These are phyloP conservation scores for Ambrosia trifida DNA, from an alignment of 129 eudicot species.

Conservation along the genomic window DNA sequence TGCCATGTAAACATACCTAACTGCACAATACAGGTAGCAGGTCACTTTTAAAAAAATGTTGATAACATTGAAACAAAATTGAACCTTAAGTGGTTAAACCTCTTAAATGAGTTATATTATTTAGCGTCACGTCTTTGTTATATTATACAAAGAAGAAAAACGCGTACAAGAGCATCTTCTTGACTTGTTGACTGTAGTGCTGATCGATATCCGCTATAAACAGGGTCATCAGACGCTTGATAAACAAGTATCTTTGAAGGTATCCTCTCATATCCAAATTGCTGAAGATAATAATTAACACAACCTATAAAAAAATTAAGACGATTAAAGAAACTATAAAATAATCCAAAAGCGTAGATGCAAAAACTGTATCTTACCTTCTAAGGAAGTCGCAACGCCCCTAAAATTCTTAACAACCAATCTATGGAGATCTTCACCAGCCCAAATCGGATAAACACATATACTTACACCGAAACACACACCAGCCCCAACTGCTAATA, in stretches of 20 bases:
- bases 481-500: conserved; percentile 75
- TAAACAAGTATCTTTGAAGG: conserved; percentile 83
- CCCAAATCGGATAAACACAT: conserved; percentile 82
- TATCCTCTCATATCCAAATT: conserved; percentile 63
- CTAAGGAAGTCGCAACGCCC: conserved; percentile 83
- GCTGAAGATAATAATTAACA: conserved; percentile 58
- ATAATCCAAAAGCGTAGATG: no score
- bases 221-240: conserved; percentile 83
- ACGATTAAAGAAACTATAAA: neutral
- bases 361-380: conserved; percentile 44
- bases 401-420: conserved; percentile 78
- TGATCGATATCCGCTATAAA: conserved; percentile 72
- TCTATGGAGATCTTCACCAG: conserved; percentile 90
- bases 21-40: no score
- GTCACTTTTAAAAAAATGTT: no score
- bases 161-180: conserved; percentile 76
- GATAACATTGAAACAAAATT: neutral
- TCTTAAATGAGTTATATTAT: no score
- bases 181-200: conserved; percentile 79
- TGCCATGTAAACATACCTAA: no score
- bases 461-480: conserved; percentile 46
- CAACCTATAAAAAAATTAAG: conserved; percentile 44
- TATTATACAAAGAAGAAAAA: neutral
- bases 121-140: no score
- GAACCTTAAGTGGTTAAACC: no score